Evolutionary conservation across 306 rosid species (phyloP), one percentile per base, ranked within the genome.

Genomic region (Sicyos edulis): DNA sequence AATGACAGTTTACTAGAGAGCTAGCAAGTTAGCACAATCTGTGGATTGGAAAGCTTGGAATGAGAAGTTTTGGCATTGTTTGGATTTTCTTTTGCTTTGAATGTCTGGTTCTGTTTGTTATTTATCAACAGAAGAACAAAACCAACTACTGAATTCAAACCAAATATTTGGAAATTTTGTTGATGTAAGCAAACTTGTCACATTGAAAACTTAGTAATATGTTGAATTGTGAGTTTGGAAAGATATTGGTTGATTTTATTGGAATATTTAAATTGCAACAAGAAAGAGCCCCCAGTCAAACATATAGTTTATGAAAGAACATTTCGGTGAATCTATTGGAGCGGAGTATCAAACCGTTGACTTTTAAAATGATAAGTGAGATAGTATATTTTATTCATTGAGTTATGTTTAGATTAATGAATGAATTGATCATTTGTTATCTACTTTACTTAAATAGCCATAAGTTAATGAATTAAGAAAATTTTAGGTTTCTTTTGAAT

Each of bases 171-270:
- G 50, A 63, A 58, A 5, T 15, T 37, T 16, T 34, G 22, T 34
- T 62, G 68, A 62, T 62, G 47, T 7, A 32, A 21, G 68, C 49
- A 62, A 58, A 58, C 17, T 37, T 26, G 15, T 26, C 64, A 58
- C 17, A 6, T 5, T 32, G 67, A 32, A 61, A 29, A 62, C 49
- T 32, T 58, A 24, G 29, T 24, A 26, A 58, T 24, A 26, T 24
- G 63, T 24, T 57, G 63, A 57, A 57, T 26, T 11, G 8, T 4
- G 5, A 57, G 63, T 9, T 58, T 22, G n/a, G 63, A 58, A 58
- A 24, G 16, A 22, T 14, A 58, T 10, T 21, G 34, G 40, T 58
- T 58, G 22, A n/a, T 37, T 62, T 62, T 24, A 62, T 26, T 62
- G 19, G 21, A 62, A 34, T 62, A 10, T 2, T 15, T 34, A 37